Percentiles rank a stretch among this genome's conserved stretches.
phyloP scores from a whole-genome alignment of 331 rosid genomes.

The Quercus lobata region DNA sequence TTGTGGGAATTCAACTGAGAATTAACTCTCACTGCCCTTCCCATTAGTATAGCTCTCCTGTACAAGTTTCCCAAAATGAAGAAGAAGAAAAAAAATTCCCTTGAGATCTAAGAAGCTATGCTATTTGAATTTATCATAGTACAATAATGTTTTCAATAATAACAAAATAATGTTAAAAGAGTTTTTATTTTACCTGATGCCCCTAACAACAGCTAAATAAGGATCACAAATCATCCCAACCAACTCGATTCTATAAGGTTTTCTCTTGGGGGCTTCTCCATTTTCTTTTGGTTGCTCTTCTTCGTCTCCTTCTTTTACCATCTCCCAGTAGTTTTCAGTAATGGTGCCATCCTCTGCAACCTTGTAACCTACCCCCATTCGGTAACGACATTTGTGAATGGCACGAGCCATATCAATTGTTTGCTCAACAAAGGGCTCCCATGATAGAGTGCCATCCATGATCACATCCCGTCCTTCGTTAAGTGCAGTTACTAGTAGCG shows the following conservation, averaged over 20 bases:
- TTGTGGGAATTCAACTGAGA: slow-evolving; percentile 87
- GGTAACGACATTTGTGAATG: slow-evolving; percentile 65
- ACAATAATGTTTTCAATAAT: no score
- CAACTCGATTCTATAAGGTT: slow-evolving; percentile 81
- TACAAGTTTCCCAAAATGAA: slow-evolving; percentile 12
- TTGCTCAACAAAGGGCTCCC: slow-evolving; percentile 84
- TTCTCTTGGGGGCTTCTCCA: slow-evolving; percentile 19
- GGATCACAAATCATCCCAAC: slow-evolving; percentile 95
- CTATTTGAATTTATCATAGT: no score
- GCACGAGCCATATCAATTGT: slow-evolving; percentile 78
- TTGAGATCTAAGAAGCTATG: no score
- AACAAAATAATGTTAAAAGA: neutral
- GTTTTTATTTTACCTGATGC: slow-evolving; percentile 52
- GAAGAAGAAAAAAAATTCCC: no score
- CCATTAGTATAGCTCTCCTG: slow-evolving; percentile 77
- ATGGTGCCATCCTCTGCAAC: slow-evolving; percentile 54
- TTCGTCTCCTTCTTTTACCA: slow-evolving; percentile 35
- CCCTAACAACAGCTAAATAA: slow-evolving; percentile 83
- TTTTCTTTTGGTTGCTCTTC: slow-evolving; percentile 8
- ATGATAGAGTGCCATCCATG: slow-evolving; percentile 87
- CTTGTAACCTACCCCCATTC: slow-evolving; percentile 86
- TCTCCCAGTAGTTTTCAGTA: slow-evolving; percentile 80
- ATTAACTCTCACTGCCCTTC: slow-evolving; percentile 87
- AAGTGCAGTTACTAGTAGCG: slow-evolving; percentile 76
- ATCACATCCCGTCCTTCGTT: slow-evolving; percentile 91